A percentile compares a stretch with the other conserved stretches of the same genome.
Evolutionary conservation across 352 stramenopile genomes (phyloP).

Genomic region (Pythium sp.): DNA sequence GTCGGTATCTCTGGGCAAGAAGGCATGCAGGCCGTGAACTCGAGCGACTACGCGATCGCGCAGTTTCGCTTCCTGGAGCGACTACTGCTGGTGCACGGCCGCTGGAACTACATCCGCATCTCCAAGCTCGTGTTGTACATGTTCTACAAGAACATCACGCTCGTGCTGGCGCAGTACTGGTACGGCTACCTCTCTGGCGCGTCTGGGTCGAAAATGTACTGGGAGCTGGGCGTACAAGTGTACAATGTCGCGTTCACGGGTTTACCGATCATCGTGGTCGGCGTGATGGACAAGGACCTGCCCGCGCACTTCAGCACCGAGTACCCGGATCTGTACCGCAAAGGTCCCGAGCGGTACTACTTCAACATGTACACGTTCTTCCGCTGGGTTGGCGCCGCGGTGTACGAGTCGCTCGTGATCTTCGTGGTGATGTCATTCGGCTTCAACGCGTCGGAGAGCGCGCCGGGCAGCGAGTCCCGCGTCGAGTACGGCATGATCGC

Average conservation of each 20-base stretch:
- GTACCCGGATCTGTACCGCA: slow-evolving; percentile 75
- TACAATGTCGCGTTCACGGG: slow-evolving; percentile 95
- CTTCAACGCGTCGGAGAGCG: slow-evolving; percentile 63
- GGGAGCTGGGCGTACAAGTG: slow-evolving; percentile 81
- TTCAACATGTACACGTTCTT: slow-evolving; percentile 82
- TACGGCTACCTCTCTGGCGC: slow-evolving; percentile 93
- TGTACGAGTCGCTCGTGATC: slow-evolving; percentile 80
- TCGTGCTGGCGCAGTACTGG: slow-evolving; percentile 89
- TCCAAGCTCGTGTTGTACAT: slow-evolving; percentile 91
- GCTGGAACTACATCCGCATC: slow-evolving; percentile 90
- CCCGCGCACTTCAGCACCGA: slow-evolving; percentile 69
- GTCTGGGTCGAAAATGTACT: slow-evolving; percentile 87
- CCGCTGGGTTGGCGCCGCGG: slow-evolving; percentile 71
- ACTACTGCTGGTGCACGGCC: slow-evolving; percentile 90
- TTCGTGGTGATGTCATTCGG: slow-evolving; percentile 79
- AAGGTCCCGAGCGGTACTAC: slow-evolving; percentile 58
- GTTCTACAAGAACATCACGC: slow-evolving; percentile 95
- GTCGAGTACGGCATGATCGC: slow-evolving; percentile 84
- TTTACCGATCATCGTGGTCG: slow-evolving; percentile 88
- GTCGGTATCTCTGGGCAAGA: slow-evolving; percentile 94
- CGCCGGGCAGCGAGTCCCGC: slow-evolving; percentile 61
- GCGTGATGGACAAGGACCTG: slow-evolving; percentile 83
- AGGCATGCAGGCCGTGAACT: slow-evolving; percentile 94
- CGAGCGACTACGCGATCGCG: slow-evolving; percentile 91
- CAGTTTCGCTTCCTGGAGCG: slow-evolving; percentile 92